These are phyloP conservation scores for Pichia insulana DNA, from an alignment of 805 yeast genomes.

Conservation along the genomic window DNA sequence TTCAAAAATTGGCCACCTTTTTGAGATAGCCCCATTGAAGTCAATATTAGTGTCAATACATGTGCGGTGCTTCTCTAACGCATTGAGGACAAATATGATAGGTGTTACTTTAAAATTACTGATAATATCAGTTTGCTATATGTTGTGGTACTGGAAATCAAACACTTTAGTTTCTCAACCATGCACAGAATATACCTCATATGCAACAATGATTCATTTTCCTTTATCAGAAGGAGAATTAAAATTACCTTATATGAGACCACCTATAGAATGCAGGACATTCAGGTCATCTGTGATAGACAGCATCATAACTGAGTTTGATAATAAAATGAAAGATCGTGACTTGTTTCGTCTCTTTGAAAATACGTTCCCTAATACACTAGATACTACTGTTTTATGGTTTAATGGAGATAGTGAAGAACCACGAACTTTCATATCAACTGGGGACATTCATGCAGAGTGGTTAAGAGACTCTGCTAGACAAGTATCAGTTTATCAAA, in stretches of 20 bases:
- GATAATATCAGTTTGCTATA: no score
- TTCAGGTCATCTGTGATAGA: slow-evolving; percentile 60
- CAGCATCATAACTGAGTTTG: slow-evolving; percentile 43
- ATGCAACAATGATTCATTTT: slow-evolving; percentile 43
- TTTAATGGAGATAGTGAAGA: slow-evolving; percentile 29
- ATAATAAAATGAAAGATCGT: slow-evolving; percentile 39
- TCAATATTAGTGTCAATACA: neutral
- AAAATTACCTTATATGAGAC: slow-evolving; percentile 66
- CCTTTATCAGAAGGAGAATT: slow-evolving; percentile 54
- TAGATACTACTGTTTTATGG: slow-evolving; percentile 82
- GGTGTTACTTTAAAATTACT: no score
- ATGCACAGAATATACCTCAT: slow-evolving; percentile 60
- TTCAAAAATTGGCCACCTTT: no score
- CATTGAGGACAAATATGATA: no score
- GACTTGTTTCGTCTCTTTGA: slow-evolving; percentile 73
- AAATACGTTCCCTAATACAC: slow-evolving; percentile 77
- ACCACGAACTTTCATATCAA: slow-evolving; percentile 69
- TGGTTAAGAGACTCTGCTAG: slow-evolving; percentile 87
- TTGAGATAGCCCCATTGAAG: neutral
- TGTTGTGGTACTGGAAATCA: no score
- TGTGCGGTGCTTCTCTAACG: no score
- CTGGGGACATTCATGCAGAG: slow-evolving; percentile 91
- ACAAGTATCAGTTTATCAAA: slow-evolving; percentile 70
- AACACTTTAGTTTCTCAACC: neutral
- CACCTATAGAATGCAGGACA: slow-evolving; percentile 63